A percentile compares a stretch with the other conserved stretches of the same genome.
Conservation (phyloP, 1,284 basidiomycete species). For the Papiliotrema terrestris region DNA sequence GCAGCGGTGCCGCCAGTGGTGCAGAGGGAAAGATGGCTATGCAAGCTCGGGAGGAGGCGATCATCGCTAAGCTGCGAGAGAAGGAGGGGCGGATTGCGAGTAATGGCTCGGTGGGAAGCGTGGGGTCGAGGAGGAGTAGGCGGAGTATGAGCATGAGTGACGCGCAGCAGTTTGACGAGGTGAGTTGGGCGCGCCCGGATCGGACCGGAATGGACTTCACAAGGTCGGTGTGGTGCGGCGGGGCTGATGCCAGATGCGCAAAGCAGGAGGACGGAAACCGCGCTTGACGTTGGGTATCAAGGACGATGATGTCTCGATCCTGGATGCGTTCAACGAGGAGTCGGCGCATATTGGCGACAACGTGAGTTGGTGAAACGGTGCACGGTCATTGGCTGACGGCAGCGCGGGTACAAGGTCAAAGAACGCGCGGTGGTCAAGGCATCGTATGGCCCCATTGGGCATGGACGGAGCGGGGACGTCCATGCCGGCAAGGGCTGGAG, state of each 20-base stretch:
- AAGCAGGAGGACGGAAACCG: constrained; percentile 15
- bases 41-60: constrained; percentile 60
- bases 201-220: neutral
- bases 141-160: constrained; percentile 45
- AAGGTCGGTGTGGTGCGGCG: neutral
- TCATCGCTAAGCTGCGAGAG: constrained; percentile 67
- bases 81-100: constrained; percentile 2
- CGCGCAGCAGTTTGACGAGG: constrained; percentile 18
- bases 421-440: constrained; percentile 73
- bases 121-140: constrained; percentile 27
- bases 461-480: constrained; percentile 72
- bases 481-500: constrained; percentile 83
- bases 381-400: constrained; percentile 1
- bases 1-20: no score
- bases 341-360: constrained; percentile 36
- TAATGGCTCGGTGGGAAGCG: constrained; percentile 3
- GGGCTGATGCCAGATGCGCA: constrained; percentile 1
- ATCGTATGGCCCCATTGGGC: constrained; percentile 67
- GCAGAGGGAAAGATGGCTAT: constrained; percentile 3
- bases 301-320: constrained; percentile 34
- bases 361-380: constrained; percentile 15
- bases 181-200: no score
- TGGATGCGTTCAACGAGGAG: constrained; percentile 44
- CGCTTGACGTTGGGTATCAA: constrained; percentile 41
- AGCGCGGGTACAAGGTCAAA: constrained; percentile 62